A percentile compares a stretch with the other conserved stretches of the same genome.
Conservation (phyloP, 176 grass and related monocot genomes). For the Carex littledalei region DNA sequence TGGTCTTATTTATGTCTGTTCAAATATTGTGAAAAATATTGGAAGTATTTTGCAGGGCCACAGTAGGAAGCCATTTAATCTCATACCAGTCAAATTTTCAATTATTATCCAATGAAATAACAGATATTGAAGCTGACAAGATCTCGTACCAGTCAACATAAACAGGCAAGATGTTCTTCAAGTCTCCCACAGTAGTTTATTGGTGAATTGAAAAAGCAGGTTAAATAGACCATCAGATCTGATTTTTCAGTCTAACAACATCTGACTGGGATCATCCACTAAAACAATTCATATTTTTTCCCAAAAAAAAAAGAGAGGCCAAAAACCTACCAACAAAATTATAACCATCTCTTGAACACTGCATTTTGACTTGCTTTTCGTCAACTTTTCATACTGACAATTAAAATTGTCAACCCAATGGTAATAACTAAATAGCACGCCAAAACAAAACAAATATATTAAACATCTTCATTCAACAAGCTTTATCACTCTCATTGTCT, state of each 20-base stretch:
- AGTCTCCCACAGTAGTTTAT: too few relatives aligned
- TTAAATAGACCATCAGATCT: too few relatives aligned
- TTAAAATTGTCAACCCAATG: not conserved
- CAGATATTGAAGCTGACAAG: not conserved
- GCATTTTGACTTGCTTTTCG: not conserved
- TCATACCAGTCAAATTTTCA: not conserved
- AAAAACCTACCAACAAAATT: not conserved
- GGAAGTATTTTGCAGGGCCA: not conserved
- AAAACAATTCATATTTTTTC: not conserved
- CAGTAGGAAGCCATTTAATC: not conserved
- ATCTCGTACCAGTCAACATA: not conserved
- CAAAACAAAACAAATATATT: not conserved
- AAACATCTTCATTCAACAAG: not conserved
- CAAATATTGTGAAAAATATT: not conserved
- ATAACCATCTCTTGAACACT: not conserved
- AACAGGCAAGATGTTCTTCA: not conserved
- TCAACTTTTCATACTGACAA: not conserved
- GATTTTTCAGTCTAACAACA: not conserved
- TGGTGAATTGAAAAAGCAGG: too few relatives aligned
- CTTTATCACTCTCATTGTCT: not conserved
- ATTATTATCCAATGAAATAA: not conserved
- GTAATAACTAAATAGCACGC: not conserved
- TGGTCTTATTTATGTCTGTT: conserved; percentile 19
- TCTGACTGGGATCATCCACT: not conserved
- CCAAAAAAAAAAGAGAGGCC: not conserved